Base-by-base conservation (phyloP, 257 asterid genomes). In the Sherardia arvensis region DNA sequence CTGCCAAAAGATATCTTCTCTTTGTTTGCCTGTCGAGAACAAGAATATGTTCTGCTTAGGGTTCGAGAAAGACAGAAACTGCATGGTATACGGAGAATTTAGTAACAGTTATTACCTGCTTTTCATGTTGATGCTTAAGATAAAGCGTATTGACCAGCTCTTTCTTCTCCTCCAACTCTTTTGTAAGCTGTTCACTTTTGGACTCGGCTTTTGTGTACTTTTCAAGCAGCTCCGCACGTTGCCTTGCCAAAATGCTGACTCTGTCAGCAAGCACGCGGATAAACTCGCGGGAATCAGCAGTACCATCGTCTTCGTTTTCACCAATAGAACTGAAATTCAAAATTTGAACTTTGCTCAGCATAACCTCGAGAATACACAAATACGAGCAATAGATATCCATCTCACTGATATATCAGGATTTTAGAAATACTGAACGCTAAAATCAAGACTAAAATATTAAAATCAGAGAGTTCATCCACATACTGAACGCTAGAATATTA, bases 121-220 rank as follows among this genome's bases (percentile, higher is more conserved):
- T 93, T 79, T 93, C 97, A 28, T 69, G 90, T 74, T 87, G 96
- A 83, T 84, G 92, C 80, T 90, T 90, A 40, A 74, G 53, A 71
- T 93, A 93, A 55, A 93, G 94, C 1, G 91, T 76, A 79, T 72
- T 85, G 45, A 85, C 80, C 79, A 84, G 65, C 72, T 87, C 96
- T 75, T 83, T 85, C 80, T 93, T 90, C 71, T 93, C 97, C 60
- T 84, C 96, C 48, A 90, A 70, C 71, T 90, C 97, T 82, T 85
- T 85, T 8, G 63, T 62, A 12, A 87, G 88, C 78, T 77, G 81
- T 71, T 85, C 93, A 51, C 71, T 79, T 51, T 79, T 70, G 71
- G 87, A 80, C 80, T 93, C 97, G 34, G 85, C 76, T 77, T 90
- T 93, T 28, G 96, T 71, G 77, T 82, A 79, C 64, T 91, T 79